Conservation (phyloP, 805 yeast genomes). For the Saturnispora quitensis region DNA sequence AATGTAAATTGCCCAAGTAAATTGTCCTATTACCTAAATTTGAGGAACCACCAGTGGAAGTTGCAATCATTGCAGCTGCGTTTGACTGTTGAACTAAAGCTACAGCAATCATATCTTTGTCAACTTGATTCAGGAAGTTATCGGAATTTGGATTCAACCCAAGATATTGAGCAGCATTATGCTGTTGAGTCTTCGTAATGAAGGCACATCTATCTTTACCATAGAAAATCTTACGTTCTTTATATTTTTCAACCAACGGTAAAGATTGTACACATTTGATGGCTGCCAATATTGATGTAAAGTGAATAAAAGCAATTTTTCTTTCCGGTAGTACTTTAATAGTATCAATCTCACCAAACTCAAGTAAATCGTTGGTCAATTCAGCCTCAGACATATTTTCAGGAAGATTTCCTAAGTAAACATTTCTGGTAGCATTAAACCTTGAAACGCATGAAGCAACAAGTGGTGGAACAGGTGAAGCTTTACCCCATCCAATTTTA, state of each 20-base stretch:
- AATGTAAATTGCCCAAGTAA: constrained; percentile 83
- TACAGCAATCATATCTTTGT: constrained; percentile 53
- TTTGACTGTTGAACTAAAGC: constrained; percentile 88
- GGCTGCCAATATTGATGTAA: constrained; percentile 78
- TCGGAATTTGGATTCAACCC: constrained; percentile 89
- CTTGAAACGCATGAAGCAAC: constrained; percentile 69
- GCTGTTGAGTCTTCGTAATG: constrained; percentile 91
- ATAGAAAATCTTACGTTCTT: constrained; percentile 71
- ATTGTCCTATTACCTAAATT: constrained; percentile 92
- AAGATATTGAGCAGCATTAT: constrained; percentile 90
- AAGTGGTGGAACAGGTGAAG: constrained; percentile 62
- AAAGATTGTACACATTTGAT: constrained; percentile 72
- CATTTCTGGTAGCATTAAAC: constrained; percentile 90
- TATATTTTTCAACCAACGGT: constrained; percentile 59
- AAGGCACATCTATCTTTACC: constrained; percentile 95
- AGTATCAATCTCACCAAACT: constrained; percentile 78
- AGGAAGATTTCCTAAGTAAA: constrained; percentile 68
- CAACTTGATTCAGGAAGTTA: constrained; percentile 52
- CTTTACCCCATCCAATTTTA: constrained; percentile 89
- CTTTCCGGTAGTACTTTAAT: constrained; percentile 71
- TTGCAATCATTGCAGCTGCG: constrained; percentile 96
- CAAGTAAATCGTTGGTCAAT: constrained; percentile 53
- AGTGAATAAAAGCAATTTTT: constrained; percentile 86
- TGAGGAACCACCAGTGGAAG: constrained; percentile 87
- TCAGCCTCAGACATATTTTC: constrained; percentile 59